phyloP scores from a whole-genome alignment of 768 basidiomycete species.

The Gloeophyllum trabeum region DNA sequence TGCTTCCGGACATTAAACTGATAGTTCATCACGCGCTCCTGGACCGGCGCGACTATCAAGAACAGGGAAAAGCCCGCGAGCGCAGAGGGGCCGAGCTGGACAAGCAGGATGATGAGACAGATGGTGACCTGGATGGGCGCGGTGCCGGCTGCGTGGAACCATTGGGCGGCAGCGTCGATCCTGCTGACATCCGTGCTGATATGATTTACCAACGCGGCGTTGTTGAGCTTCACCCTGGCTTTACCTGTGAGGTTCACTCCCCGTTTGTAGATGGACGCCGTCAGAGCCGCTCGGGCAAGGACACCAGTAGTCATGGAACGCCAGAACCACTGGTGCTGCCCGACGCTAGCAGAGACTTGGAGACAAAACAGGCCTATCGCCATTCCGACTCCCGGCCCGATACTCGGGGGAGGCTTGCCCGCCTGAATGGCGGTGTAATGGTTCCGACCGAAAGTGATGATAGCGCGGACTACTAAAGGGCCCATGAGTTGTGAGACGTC shows the following conservation, averaged over 20 bases:
- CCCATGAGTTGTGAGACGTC: constrained; percentile 54
- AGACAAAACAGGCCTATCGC: constrained; percentile 39
- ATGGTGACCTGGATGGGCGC: constrained; percentile 55
- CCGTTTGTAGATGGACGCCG: constrained; percentile 61
- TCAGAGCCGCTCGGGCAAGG: constrained; percentile 53
- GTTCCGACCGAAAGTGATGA: constrained; percentile 50
- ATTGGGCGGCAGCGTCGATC: constrained; percentile 53
- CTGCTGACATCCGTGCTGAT: constrained; percentile 57
- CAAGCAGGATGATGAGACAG: constrained; percentile 46
- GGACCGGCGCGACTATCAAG: constrained; percentile 47
- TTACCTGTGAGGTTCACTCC: constrained; percentile 55
- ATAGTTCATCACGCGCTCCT: constrained; percentile 50
- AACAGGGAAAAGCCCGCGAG: constrained; percentile 63
- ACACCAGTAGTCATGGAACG: constrained; percentile 58
- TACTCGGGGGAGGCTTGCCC: constrained; percentile 18
- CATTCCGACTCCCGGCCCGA: constrained; percentile 51
- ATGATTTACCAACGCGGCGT: constrained; percentile 48
- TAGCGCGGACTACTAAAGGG: constrained; percentile 48
- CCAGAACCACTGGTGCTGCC: constrained; percentile 68
- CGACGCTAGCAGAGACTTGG: constrained; percentile 40
- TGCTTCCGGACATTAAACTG: constrained; percentile 40
- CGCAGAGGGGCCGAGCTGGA: constrained; percentile 57
- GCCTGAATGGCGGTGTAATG: constrained; percentile 28
- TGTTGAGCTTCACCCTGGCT: constrained; percentile 50
- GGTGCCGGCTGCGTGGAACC: constrained; percentile 65